These are phyloP conservation scores for Micractinium conductrix DNA, from an alignment of 139 green algal genomes.

Conservation along the genomic window DNA sequence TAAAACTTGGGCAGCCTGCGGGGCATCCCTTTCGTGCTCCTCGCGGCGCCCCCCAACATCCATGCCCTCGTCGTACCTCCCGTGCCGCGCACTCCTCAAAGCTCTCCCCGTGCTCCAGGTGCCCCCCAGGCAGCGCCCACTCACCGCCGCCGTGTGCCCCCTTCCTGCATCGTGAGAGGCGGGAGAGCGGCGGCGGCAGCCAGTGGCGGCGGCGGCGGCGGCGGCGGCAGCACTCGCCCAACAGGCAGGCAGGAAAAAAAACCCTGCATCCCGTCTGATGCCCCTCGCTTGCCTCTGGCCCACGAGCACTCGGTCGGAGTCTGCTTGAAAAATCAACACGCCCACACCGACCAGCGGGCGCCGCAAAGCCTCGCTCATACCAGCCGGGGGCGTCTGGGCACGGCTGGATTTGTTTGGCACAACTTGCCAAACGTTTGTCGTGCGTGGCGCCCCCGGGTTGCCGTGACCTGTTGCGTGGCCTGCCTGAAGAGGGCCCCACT, in stretches of 20 bases:
- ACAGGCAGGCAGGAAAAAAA: too few relatives aligned
- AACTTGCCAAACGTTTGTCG: too few relatives aligned
- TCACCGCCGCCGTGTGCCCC: conserved; percentile 50
- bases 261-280: neutral
- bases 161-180: too few relatives aligned
- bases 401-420: too few relatives aligned
- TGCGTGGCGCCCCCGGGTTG: too few relatives aligned
- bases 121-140: conserved; percentile 67
- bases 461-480: too few relatives aligned
- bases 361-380: neutral
- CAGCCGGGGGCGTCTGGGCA: neutral
- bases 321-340: conserved; percentile 29
- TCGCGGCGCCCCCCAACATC: neutral
- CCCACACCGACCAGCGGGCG: conserved; percentile 37
- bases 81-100: conserved; percentile 58
- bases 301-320: conserved; percentile 17
- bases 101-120: conserved; percentile 65
- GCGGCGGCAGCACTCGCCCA: neutral
- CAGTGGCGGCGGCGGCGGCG: neutral
- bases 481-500: too few relatives aligned
- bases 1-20: too few relatives aligned
- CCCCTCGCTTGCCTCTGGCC: conserved; percentile 42
- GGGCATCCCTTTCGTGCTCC: too few relatives aligned
- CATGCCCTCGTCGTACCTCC: conserved; percentile 35
- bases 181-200: too few relatives aligned